Percentiles rank a stretch among this genome's conserved stretches.
Conservation (phyloP, 2,329 filamentous ascomycete genomes). For the Colletotrichum nymphaeae region DNA sequence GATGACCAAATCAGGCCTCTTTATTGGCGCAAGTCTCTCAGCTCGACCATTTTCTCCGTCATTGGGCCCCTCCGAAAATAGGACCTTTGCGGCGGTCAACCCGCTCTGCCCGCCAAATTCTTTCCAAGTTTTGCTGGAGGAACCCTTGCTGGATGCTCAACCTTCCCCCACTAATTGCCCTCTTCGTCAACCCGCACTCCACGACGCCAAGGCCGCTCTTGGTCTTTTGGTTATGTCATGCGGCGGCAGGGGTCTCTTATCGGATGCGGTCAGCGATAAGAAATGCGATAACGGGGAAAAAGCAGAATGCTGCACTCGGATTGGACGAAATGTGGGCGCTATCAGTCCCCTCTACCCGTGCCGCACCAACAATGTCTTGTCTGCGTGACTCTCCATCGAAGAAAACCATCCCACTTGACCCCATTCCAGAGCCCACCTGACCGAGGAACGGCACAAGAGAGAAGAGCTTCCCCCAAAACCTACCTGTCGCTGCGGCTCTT, state of each 20-base stretch:
- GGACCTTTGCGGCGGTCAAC: slow-evolving; percentile 14
- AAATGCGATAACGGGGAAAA: slow-evolving; percentile 16
- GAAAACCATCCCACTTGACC: slow-evolving; percentile 30
- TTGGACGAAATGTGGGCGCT: not conserved
- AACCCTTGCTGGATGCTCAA: not conserved
- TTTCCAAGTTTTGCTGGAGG: slow-evolving; percentile 26
- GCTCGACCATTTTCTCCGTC: not conserved
- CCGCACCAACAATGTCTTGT: not conserved
- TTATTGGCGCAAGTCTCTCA: slow-evolving; percentile 23
- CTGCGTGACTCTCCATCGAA: slow-evolving; percentile 22
- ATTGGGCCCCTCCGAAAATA: not conserved
- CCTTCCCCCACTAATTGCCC: slow-evolving; percentile 15
- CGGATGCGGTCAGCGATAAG: slow-evolving; percentile 26
- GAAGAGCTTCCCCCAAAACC: not conserved
- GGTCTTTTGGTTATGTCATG: slow-evolving; percentile 32
- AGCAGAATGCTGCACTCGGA: not conserved
- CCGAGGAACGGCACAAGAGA: slow-evolving; percentile 10
- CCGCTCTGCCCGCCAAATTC: not conserved
- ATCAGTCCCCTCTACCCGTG: not conserved
- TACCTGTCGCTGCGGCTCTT: not conserved
- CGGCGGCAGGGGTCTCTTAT: slow-evolving; percentile 27
- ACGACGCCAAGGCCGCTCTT: slow-evolving; percentile 11
- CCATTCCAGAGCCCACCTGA: slow-evolving; percentile 28
- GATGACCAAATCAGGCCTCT: slow-evolving; percentile 19
- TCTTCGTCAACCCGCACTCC: not conserved